Base-by-base conservation (phyloP, 1,284 basidiomycete genomes). In the Leccinum subrobustum region DNA sequence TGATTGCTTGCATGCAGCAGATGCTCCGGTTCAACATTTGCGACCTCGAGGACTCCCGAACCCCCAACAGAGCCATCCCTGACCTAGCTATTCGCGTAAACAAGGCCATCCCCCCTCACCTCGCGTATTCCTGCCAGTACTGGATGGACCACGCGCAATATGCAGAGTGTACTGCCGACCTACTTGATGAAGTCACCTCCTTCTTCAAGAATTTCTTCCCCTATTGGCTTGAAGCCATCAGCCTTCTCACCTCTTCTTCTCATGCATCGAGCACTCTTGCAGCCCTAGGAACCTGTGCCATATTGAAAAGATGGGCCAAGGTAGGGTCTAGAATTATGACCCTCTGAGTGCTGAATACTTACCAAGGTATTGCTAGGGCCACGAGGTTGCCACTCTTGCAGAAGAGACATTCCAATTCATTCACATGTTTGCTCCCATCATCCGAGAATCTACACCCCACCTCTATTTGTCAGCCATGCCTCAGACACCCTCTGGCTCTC, bases 401-500 rank as follows among this genome's bases (percentile, higher is more conserved):
- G 12, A 31, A 64, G 69, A 68, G n/a, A 64, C 50, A 52, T 39
- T 27, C 9, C 57, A 61, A 6, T 71, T 68, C 18, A 66, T 68
- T 6, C 68, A 66, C 25, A 0, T 61, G 2, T 68, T 68, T 64
- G 39, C 65, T 18, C 50, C 67, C 1, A 16, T 70, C 25, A 42
- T 68, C 11, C 56, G 39, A 52, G 63, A 70, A 18, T 66, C 59
- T 3, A 70, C 69, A 14, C 67, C 68, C 18, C 67, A 68, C 6
- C 60, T 67, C 6, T 67, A 67, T 42, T 12, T 67, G 9, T 67
- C 66, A 58, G 68, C 66, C n/a, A 70, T 67, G 63, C 63, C 67
- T 14, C 67, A 68, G 47, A 71, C 63, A 53, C 67, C 69, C 2
- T 63, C 60, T 4, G 48, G 31, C 7, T 71, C 67, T 52, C 50